Evolutionary conservation across 2,329 filamentous ascomycete species (phyloP).

Genomic region (Penicillium sp.): DNA sequence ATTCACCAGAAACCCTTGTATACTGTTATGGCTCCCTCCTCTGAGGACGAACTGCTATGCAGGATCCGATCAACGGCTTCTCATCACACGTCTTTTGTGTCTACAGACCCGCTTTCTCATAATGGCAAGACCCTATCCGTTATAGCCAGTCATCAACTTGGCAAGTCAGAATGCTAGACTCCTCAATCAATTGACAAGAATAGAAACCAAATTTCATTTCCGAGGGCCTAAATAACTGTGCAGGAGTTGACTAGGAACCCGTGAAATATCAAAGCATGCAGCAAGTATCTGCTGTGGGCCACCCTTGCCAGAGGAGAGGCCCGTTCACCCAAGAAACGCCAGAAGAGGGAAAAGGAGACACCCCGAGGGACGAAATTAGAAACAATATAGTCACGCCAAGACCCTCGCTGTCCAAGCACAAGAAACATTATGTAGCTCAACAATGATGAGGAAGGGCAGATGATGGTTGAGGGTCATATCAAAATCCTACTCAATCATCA

Average conservation of each 20-base stretch:
- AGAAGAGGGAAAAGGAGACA: neutral
- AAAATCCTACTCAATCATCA: conserved; percentile 1
- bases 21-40: neutral
- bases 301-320: conserved; percentile 15
- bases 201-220: conserved; percentile 7
- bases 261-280: conserved; percentile 13
- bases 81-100: neutral
- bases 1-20: neutral
- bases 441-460: neutral
- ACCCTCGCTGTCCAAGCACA: conserved; percentile 25
- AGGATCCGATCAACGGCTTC: neutral
- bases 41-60: neutral
- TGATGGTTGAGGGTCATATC: neutral
- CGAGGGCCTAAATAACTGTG: conserved; percentile 10
- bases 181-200: conserved; percentile 2
- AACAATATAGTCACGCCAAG: conserved; percentile 20
- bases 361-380: conserved; percentile 1
- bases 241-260: conserved; percentile 10
- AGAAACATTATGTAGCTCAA: conserved; percentile 5
- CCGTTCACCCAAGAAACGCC: conserved; percentile 16
- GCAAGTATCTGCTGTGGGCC: conserved; percentile 1
- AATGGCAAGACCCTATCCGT: neutral
- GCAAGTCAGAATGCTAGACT: neutral
- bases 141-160: neutral
- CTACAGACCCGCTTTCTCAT: neutral